These are phyloP conservation scores for Globisporangium spinosum DNA, from an alignment of 352 stramenopile genomes.

Conservation along the genomic window DNA sequence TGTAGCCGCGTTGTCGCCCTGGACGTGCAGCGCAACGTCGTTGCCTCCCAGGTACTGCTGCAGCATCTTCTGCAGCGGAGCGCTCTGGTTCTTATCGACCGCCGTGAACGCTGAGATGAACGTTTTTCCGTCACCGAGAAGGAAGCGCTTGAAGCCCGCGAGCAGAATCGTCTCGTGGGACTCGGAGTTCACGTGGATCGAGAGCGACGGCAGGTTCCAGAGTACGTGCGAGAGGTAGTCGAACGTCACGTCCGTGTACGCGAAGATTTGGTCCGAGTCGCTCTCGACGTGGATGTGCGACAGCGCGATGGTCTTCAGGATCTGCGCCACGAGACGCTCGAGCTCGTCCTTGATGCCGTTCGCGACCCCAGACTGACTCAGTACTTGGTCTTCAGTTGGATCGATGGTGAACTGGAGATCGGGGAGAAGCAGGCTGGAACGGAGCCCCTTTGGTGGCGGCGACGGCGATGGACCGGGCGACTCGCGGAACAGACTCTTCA, in stretches of 20 bases:
- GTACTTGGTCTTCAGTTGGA: neutral
- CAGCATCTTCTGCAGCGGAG: slow-evolving; percentile 64
- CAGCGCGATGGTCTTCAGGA: slow-evolving; percentile 73
- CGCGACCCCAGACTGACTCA: slow-evolving; percentile 18
- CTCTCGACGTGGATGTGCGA: slow-evolving; percentile 66
- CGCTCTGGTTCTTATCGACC: slow-evolving; percentile 56
- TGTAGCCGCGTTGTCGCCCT: slow-evolving; percentile 42
- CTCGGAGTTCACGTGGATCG: slow-evolving; percentile 43
- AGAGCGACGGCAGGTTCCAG: slow-evolving; percentile 77
- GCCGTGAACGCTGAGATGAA: slow-evolving; percentile 80
- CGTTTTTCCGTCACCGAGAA: slow-evolving; percentile 61
- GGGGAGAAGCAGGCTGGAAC: neutral
- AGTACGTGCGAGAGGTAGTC: slow-evolving; percentile 52
- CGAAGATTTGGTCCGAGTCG: slow-evolving; percentile 59
- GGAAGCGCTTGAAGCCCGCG: slow-evolving; percentile 67
- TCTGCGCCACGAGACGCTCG: slow-evolving; percentile 48
- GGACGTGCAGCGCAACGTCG: slow-evolving; percentile 57
- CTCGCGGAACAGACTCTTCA: slow-evolving; percentile 38
- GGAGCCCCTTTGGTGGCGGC: neutral
- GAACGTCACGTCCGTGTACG: slow-evolving; percentile 79
- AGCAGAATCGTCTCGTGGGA: slow-evolving; percentile 44
- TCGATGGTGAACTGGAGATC: neutral
- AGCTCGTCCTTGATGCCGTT: slow-evolving; percentile 48
- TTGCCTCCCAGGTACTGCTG: slow-evolving; percentile 64
- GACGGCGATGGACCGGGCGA: neutral